These are phyloP conservation scores for Spongiforma sp. DNA, from an alignment of 1,284 basidiomycete species.

Conservation along the genomic window DNA sequence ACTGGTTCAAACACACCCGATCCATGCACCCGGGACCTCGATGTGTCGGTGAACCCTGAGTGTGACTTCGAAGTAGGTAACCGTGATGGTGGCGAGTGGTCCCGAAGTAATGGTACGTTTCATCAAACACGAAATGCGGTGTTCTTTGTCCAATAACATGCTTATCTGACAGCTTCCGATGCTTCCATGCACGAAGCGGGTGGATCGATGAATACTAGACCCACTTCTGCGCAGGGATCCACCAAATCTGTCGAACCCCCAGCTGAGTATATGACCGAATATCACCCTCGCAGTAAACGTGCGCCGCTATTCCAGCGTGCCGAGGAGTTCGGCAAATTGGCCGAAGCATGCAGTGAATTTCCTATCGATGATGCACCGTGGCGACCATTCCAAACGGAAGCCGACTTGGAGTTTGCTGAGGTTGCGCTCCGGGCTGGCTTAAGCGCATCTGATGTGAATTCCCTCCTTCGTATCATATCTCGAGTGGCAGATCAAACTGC, in stretches of 20 bases:
- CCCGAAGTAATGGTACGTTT: neutral
- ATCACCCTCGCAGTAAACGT: neutral
- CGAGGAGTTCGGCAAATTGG: neutral
- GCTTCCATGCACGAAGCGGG: neutral
- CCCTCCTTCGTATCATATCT: neutral
- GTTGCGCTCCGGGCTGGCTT: neutral
- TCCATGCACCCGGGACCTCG: neutral
- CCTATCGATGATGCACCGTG: constrained; percentile 2
- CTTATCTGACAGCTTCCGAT: neutral
- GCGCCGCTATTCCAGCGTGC: neutral
- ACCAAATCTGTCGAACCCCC: neutral
- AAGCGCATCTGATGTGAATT: neutral
- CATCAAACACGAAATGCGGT: no score
- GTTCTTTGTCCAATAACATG: no score
- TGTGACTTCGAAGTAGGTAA: neutral
- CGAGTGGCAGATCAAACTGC: neutral
- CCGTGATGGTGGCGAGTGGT: no score
- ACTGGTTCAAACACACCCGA: neutral
- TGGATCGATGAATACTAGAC: no score
- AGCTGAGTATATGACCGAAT: neutral
- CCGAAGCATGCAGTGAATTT: neutral
- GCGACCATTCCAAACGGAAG: neutral
- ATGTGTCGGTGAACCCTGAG: neutral
- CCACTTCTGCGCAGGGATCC: neutral
- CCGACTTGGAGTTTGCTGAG: constrained; percentile 5